Base-by-base conservation (phyloP, 805 yeast genomes). In the Geotrichum ghanense region DNA sequence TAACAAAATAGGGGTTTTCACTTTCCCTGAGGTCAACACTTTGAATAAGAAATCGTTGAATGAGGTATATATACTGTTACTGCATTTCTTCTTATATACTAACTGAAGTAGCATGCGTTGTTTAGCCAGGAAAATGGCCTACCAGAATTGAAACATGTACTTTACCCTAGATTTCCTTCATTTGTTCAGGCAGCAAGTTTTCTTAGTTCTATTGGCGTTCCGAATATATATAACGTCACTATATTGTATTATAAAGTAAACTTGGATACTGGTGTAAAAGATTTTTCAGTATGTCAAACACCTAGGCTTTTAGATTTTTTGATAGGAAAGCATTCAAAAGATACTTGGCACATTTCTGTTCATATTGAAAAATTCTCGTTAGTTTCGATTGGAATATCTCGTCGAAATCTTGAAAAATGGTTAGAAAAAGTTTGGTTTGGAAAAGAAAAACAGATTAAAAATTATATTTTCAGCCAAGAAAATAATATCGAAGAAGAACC, bases 21-120 rank as follows among this genome's bases (percentile, higher is more conserved):
- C 84, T 6, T 88, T 88, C 53, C 97, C 97, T 0, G 97, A 89
- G 62, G 95, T 84, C 3, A 83, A 83, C 56, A 75, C 83, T 5
- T 74, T 76, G 61, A 74, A 79, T 0, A 67, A 72, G 9, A 72
- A 72, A 31, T 70, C 41, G 14, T 25, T 37, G 20, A 20, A n/a
- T 17, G 46, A 44, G 10, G 39, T 44, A 44, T 17, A n/a, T n/a
- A 17, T 34, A 3, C 16, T 14, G 10, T n/a, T 37, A 14, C 22
- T 19, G 20, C 19, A 1, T 43, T 46, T 22, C 53, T 55, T 46
- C 43, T 50, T 2, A 44, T 46, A 3, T 25, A 48, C 70, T 41
- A 59, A 53, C 37, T 67, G 42, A 52, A 60, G 55, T 45, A 73
- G 37, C 94, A 87, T 50, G 67, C 71, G 35, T 69, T 72, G 24